Conservation (phyloP, 2,329 filamentous ascomycete species). For the Drechslerella dactyloides region DNA sequence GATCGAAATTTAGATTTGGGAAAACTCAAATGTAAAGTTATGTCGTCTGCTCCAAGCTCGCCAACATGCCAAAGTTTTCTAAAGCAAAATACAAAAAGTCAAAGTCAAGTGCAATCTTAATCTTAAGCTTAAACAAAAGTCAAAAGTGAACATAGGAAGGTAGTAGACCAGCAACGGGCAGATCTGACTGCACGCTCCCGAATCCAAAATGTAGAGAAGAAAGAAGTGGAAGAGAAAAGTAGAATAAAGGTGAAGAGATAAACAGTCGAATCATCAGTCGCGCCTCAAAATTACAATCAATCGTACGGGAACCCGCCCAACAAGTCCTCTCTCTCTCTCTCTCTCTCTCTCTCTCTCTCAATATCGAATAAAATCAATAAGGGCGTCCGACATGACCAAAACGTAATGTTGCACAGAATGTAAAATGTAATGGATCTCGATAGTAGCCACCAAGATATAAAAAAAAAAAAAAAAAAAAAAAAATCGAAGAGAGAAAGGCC, state of each 20-base stretch:
- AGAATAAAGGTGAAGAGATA: not conserved
- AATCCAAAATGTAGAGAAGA: not conserved
- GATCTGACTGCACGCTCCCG: too few relatives aligned
- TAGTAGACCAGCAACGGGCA: too few relatives aligned
- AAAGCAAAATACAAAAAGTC: not conserved
- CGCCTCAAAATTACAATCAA: slow-evolving; percentile 12
- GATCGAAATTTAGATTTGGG: too few relatives aligned
- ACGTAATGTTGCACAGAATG: not conserved
- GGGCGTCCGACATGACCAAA: not conserved
- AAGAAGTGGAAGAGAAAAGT: not conserved
- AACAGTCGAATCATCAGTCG: slow-evolving; percentile 1
- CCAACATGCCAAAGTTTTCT: not conserved
- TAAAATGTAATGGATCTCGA: too few relatives aligned
- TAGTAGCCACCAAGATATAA: too few relatives aligned
- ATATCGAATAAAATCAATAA: slow-evolving; percentile 8
- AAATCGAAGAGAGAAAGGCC: not conserved
- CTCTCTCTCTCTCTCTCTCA: too few relatives aligned
- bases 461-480: not conserved
- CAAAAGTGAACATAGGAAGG: not conserved
- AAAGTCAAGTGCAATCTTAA: not conserved
- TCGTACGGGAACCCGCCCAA: slow-evolving; percentile 18
- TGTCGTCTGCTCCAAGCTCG: not conserved
- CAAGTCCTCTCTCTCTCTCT: too few relatives aligned
- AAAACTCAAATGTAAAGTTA: too few relatives aligned
- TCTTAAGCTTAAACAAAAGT: not conserved